Evolutionary conservation across 352 stramenopile species (phyloP), one percentile per base, ranked within the genome.

Genomic region (Pythium brachiatum): DNA sequence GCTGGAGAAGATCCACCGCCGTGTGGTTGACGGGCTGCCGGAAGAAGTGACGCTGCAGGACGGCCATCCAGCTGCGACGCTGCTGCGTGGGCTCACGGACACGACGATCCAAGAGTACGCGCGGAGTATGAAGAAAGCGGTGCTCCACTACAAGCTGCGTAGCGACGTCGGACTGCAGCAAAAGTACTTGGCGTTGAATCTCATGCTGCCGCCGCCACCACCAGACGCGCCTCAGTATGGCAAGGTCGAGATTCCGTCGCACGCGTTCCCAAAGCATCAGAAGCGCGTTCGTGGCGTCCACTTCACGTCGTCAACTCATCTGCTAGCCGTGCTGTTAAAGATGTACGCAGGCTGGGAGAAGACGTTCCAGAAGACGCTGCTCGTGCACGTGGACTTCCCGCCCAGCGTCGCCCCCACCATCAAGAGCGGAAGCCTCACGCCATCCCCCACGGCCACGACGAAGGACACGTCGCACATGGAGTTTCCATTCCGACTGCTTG

Each of bases 261-360:
- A 96, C 39, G 62, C 85, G 6, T 97, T 89, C 65, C 53, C 66
- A 2, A 68, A 77, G 7, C 70, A 83, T 62, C 75, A 76, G n/a
- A 85, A 79, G 4, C 75, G 76, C 26, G 66, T 95, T 7, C 55
- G 41, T 0, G 59, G 39, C 0, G 29, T 53, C 3, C 84, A 88
- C 38, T 95, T 79, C 53, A 90, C 73, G n/a, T 79, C 70, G 36
- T 90, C 75, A 0, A 43, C 64, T 1, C 77, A 82, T 32, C 75
- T 97, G 7, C 75, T 97, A 2, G 67, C 69, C 11, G 86, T 96
- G 13, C 76, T 97, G 25, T 48, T 88, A 34, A 92, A 92, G 29
- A 90, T 97, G 72, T 92, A 97, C 57, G 81, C 89, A 12, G 87
- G 88, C 4, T 97, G 91, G 90, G 88, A 97, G 59, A 92, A 89